Percentiles rank a stretch among this genome's conserved stretches.
Conservation (phyloP, 768 basidiomycete genomes). For the Xerocomus brunneocitrinus region DNA sequence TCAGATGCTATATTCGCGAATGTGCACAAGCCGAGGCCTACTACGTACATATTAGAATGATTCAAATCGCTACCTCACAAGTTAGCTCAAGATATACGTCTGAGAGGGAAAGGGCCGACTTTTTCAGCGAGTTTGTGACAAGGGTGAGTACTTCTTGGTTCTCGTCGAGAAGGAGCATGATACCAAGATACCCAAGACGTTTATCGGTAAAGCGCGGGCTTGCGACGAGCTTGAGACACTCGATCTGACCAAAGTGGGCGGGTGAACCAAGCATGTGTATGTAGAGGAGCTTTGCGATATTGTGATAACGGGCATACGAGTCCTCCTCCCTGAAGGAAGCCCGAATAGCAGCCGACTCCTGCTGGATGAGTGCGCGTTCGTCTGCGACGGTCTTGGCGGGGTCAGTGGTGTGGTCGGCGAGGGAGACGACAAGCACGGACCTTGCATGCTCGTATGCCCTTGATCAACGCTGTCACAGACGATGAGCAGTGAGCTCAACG, state of each 20-base stretch:
- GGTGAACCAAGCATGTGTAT: slow-evolving; percentile 99
- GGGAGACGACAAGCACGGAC: slow-evolving; percentile 36
- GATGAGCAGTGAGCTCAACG: slow-evolving; percentile 18
- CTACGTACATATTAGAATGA: slow-evolving; percentile 98
- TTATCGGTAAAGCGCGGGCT: slow-evolving; percentile 96
- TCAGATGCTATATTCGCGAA: slow-evolving; percentile 99
- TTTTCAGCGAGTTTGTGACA: slow-evolving; percentile 97
- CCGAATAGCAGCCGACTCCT: slow-evolving; percentile 95
- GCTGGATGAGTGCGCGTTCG: slow-evolving; percentile 94
- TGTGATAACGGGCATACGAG: slow-evolving; percentile 91
- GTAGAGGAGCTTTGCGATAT: slow-evolving; percentile 95
- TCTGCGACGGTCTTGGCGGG: slow-evolving; percentile 85
- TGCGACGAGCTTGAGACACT: slow-evolving; percentile 91
- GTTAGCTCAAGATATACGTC: slow-evolving; percentile 8
- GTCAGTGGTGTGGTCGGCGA: slow-evolving; percentile 17
- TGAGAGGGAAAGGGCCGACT: slow-evolving; percentile 45
- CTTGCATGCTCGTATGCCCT: slow-evolving; percentile 97
- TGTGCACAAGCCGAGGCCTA: slow-evolving; percentile 94
- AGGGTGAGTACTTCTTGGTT: slow-evolving; percentile 96
- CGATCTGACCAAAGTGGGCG: slow-evolving; percentile 98
- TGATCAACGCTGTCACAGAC: slow-evolving; percentile 73
- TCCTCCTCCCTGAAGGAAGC: slow-evolving; percentile 98
- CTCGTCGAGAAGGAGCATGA: slow-evolving; percentile 96
- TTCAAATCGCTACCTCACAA: slow-evolving; percentile 82
- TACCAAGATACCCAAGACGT: slow-evolving; percentile 91